Base-by-base conservation (phyloP, 2,329 filamentous ascomycete species). In the Aspergillus ochraceoroseus region DNA sequence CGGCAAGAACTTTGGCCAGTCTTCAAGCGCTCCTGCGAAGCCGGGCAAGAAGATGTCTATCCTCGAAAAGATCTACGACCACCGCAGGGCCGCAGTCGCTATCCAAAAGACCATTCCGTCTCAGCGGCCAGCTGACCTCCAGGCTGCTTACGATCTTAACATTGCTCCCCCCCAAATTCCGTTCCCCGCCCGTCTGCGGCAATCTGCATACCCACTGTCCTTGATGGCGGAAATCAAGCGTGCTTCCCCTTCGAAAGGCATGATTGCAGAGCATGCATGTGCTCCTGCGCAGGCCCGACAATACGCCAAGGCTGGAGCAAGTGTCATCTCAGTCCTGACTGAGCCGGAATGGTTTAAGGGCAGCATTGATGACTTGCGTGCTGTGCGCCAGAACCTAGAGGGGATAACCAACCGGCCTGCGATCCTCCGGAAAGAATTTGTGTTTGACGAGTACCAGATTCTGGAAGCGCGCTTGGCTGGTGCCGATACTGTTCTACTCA, bases 341-440 rank as follows among this genome's bases (percentile, higher is more conserved):
- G 92, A 98, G 66, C 92, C 94, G 0, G 85, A 96, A 59, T 98
- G 92, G 92, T 98, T 98, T 74, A 96, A 95, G 69, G 92, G 92
- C 32, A 94, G 85, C 65, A 89, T 98, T 46, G 90, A 98, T 43
- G 92, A 98, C 61, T 70, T 98, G 38, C 80, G 85, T 45, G 80
- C 83, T 22, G 92, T 96, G 19, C 80, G 92, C 30, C 85, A 90
- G 64, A 88, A 86, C 33, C 71, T 98, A n/a, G 80, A 88, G 54
- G 83, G 85, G 8, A 88, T 98, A 82, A 83, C 87, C 1, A 94
- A 95, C 61, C 78, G 92, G 37, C 94, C 92, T 2, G 94, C 90
- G 2, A 78, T 98, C 8, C 70, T 98, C 19, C 82, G 94, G 15
- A 98, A 98, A 62, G 92, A 98, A 55, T 98, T 98, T 57, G 81